A percentile compares a stretch with the other conserved stretches of the same genome.
Conservation (phyloP, 371 early-diverging fungal species). For the Cokeromyces recurvatus region DNA sequence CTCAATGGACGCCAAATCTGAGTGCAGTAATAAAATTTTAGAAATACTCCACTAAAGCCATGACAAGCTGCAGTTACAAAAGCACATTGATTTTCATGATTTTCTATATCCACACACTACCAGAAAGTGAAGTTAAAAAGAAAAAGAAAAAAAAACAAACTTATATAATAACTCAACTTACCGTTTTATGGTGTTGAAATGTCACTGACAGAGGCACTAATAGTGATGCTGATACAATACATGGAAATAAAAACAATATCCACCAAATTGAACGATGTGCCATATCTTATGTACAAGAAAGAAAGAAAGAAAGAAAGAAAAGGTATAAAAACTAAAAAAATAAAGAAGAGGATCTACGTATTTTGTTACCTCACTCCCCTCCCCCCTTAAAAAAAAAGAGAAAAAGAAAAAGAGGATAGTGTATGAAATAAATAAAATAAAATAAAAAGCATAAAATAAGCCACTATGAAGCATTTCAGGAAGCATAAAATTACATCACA, state of each 20-base stretch:
- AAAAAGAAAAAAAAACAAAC: background rate
- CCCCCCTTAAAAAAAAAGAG: too few species aligned
- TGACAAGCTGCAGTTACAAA: conserved; percentile 32
- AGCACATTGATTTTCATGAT: conserved; percentile 31
- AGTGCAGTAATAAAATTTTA: conserved; percentile 60
- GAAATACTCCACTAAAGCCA: conserved; percentile 41
- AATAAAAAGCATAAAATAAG: too few species aligned
- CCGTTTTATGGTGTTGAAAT: conserved; percentile 15
- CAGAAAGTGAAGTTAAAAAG: background rate
- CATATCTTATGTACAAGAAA: conserved; percentile 3
- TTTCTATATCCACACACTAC: conserved; percentile 33
- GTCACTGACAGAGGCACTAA: conserved; percentile 6
- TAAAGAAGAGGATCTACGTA: background rate
- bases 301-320: background rate
- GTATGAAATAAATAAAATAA: too few species aligned
- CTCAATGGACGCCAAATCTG: conserved; percentile 33
- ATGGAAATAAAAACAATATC: conserved; percentile 8
- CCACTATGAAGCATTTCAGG: too few species aligned
- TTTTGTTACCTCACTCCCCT: background rate
- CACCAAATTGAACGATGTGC: background rate
- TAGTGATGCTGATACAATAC: conserved; percentile 10
- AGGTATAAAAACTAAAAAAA: background rate
- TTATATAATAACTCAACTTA: background rate
- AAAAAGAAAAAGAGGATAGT: too few species aligned
- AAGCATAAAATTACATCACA: too few species aligned